phyloP scores from a whole-genome alignment of 768 basidiomycete genomes.

The Tricholomella constricta region DNA sequence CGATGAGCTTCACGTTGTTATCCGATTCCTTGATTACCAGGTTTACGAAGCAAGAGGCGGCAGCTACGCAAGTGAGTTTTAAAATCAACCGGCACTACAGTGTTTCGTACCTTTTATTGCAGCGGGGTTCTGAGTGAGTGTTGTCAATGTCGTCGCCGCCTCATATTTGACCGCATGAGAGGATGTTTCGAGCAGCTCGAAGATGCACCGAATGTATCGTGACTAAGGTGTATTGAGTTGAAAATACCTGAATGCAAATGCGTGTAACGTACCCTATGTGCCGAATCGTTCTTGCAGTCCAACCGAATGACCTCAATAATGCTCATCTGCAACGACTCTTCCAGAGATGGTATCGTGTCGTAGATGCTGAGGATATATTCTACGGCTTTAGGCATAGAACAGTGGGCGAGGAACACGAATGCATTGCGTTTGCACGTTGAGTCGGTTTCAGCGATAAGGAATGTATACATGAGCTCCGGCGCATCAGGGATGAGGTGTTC shows the following conservation, averaged over 20 bases:
- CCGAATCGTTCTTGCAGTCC: constrained; percentile 85
- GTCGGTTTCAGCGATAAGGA: constrained; percentile 94
- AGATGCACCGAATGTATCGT: constrained; percentile 93
- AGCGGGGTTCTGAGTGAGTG: constrained; percentile 91
- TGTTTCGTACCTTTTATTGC: constrained; percentile 81
- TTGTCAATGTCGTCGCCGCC: constrained; percentile 92
- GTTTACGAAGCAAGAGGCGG: constrained; percentile 85
- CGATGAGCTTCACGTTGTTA: constrained; percentile 98
- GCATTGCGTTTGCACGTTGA: constrained; percentile 97
- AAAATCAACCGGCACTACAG: not conserved
- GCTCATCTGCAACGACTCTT: constrained; percentile 94
- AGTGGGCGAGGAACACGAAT: constrained; percentile 89
- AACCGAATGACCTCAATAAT: constrained; percentile 91
- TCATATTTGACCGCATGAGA: constrained; percentile 98
- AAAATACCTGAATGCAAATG: constrained; percentile 7
- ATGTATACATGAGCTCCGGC: constrained; percentile 93
- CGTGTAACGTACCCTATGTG: constrained; percentile 65
- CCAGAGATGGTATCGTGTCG: constrained; percentile 79
- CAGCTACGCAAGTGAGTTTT: constrained; percentile 51
- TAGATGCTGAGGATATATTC: constrained; percentile 87
- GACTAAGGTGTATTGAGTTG: constrained; percentile 47
- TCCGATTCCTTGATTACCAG: constrained; percentile 95
- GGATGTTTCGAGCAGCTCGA: constrained; percentile 85
- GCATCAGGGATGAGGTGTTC: constrained; percentile 96
- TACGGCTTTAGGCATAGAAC: constrained; percentile 87